Evolutionary conservation across 192 early-diverging fungal species (phyloP).

Genomic region (Pilobolus umbonatus): DNA sequence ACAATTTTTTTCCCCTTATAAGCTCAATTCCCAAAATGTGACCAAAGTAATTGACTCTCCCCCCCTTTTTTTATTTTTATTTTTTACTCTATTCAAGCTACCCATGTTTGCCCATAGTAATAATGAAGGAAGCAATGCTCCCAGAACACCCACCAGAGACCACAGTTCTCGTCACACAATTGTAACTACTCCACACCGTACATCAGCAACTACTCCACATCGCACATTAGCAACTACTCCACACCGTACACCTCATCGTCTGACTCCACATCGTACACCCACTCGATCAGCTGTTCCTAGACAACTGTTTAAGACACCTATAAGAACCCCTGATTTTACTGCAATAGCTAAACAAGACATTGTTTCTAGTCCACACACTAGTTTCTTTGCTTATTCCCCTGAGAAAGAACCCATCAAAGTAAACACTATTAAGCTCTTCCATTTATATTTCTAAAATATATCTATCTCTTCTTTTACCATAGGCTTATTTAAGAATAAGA

Average conservation of each 20-base stretch:
- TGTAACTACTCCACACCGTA: background rate
- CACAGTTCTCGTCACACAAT: background rate
- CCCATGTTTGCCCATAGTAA: background rate
- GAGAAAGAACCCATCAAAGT: constrained; percentile 62
- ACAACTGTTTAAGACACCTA: background rate
- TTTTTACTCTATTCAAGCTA: background rate
- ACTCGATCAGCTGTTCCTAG: background rate
- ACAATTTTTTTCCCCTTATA: too few relatives aligned
- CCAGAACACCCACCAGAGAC: background rate
- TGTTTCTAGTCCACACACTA: background rate
- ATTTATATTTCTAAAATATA: constrained; percentile 4
- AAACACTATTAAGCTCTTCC: constrained; percentile 67
- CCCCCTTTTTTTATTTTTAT: background rate
- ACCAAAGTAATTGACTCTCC: background rate
- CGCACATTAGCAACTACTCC: background rate
- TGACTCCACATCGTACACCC: background rate
- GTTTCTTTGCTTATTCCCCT: constrained; percentile 33
- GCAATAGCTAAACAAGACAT: background rate
- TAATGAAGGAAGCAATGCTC: background rate
- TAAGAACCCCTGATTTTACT: background rate
- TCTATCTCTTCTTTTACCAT: too few relatives aligned
- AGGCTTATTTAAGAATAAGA: constrained; percentile 34
- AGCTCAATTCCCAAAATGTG: too few relatives aligned
- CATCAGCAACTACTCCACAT: background rate
- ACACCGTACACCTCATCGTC: background rate